These are phyloP conservation scores for Scopulariopsis brevicaulis DNA, from an alignment of 2,329 filamentous ascomycete species.

Conservation along the genomic window DNA sequence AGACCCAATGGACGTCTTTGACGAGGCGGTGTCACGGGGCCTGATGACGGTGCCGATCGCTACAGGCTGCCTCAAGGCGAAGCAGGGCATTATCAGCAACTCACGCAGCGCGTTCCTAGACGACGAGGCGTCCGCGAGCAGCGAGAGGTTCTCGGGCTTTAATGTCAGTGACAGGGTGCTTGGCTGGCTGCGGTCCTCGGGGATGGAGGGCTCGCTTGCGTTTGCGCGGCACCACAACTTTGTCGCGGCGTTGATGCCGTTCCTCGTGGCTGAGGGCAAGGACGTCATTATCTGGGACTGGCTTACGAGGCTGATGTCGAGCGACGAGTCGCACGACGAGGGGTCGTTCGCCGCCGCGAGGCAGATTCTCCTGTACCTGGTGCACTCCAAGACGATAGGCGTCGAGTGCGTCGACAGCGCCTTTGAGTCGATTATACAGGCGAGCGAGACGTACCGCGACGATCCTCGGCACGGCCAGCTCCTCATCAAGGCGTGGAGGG, in stretches of 20 bases:
- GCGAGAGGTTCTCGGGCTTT: not conserved
- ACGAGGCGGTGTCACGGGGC: slow-evolving; percentile 40
- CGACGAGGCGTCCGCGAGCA: not conserved
- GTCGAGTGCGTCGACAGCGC: slow-evolving; percentile 28
- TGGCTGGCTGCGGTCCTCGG: slow-evolving; percentile 41
- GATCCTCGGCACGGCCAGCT: slow-evolving; percentile 23
- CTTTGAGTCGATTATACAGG: slow-evolving; percentile 34
- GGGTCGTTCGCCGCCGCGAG: slow-evolving; percentile 12
- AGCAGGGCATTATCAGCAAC: slow-evolving; percentile 19
- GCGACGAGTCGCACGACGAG: slow-evolving; percentile 11
- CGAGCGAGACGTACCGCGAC: slow-evolving; percentile 26
- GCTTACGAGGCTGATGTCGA: slow-evolving; percentile 29
- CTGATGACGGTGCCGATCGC: slow-evolving; percentile 44
- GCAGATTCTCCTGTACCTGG: slow-evolving; percentile 24
- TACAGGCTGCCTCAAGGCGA: slow-evolving; percentile 38
- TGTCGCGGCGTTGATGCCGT: slow-evolving; percentile 29
- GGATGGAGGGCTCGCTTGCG: slow-evolving; percentile 29
- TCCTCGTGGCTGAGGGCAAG: slow-evolving; percentile 39
- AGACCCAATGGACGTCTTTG: slow-evolving; percentile 43
- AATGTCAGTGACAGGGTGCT: slow-evolving; percentile 21
- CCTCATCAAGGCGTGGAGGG: slow-evolving; percentile 27
- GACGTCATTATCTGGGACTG: slow-evolving; percentile 42
- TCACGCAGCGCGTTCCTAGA: not conserved
- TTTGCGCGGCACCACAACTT: slow-evolving; percentile 31
- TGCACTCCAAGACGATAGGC: slow-evolving; percentile 25